Base-by-base conservation (phyloP, 495 filamentous ascomycete species). In the Xylaria castorea region DNA sequence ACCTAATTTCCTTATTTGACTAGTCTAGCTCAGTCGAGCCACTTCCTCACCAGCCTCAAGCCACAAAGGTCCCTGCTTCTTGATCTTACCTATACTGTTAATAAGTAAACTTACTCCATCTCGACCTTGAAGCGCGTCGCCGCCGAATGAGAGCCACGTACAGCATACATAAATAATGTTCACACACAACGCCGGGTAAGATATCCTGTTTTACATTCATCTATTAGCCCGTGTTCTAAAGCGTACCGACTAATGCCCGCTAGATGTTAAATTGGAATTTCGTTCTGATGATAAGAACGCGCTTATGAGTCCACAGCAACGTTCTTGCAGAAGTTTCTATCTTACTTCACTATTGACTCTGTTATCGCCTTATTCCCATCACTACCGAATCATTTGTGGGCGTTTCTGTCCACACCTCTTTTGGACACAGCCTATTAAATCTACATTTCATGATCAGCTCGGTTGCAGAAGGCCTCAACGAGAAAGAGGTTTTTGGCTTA, bases 71-170 rank as follows among this genome's bases (percentile, higher is more conserved):
- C 40, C 30, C 27, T 48, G 16, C n/a, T 50, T 14, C 25, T n/a
- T 32, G 22, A 46, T 50, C 30, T 48, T n/a, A 65, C 6, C 32
- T 11, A 46, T 3, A n/a, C 58, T 62, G 1, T 30, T 60, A 60
- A 9, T 36, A 46, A 46, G 22, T n/a, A 27, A 53, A 57, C 53
- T 51, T 57, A 61, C 58, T 38, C 58, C 58, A 61, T 61, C 34
- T 38, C 11, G 16, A 36, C 18, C 58, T 38, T 3, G 27, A 69
- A 69, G 68, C 68, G 68, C 68, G 68, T 71, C 68, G 46, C 58
- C 34, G 60, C 58, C 34, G 60, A 64, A 53, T 42, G 16, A 71
- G 46, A 65, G 48, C 61, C 46, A 32, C 34, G 58, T 42, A 20
- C 38, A 69, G n/a, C 51, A n/a, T n/a, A n/a, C 16, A 14, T 48